Evolutionary conservation across 2,329 filamentous ascomycete genomes (phyloP).

Genomic region (Fusarium gaditjirri): DNA sequence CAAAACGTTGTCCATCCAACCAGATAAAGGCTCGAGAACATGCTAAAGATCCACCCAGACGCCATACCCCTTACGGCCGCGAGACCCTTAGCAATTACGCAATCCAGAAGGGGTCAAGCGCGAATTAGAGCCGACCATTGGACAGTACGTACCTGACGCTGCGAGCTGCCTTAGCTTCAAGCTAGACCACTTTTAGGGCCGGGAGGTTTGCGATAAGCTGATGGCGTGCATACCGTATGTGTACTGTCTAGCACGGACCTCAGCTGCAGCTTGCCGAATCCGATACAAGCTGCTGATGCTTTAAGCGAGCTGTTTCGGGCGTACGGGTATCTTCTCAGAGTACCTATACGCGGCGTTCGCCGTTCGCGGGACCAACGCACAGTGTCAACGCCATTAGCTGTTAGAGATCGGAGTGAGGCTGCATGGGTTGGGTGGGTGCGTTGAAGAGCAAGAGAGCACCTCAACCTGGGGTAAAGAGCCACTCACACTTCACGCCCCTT

Average conservation of each 20-base stretch:
- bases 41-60: conserved; percentile 17
- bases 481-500: conserved; percentile 43
- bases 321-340: conserved; percentile 27
- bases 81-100: conserved; percentile 40
- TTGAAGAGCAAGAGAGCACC: conserved; percentile 25
- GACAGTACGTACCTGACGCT: conserved; percentile 34
- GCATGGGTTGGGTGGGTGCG: conserved; percentile 22
- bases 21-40: conserved; percentile 27
- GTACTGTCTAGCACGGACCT: conserved; percentile 18
- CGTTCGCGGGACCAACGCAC: conserved; percentile 30
- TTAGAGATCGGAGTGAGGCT: conserved; percentile 33
- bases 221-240: conserved; percentile 43
- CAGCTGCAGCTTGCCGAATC: conserved; percentile 13
- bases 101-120: conserved; percentile 39
- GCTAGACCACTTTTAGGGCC: conserved; percentile 40
- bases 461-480: conserved; percentile 42
- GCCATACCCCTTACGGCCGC: conserved; percentile 29
- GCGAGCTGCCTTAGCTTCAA: conserved; percentile 25
- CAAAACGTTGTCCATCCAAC: conserved; percentile 43
- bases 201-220: conserved; percentile 46
- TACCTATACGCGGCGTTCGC: conserved; percentile 38
- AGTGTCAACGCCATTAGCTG: conserved; percentile 36
- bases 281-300: conserved; percentile 9
- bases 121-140: conserved; percentile 14
- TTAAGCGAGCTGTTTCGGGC: accelerated